Evolutionary conservation across 495 filamentous ascomycete genomes (phyloP).

Genomic region (Parathielavia appendiculata): DNA sequence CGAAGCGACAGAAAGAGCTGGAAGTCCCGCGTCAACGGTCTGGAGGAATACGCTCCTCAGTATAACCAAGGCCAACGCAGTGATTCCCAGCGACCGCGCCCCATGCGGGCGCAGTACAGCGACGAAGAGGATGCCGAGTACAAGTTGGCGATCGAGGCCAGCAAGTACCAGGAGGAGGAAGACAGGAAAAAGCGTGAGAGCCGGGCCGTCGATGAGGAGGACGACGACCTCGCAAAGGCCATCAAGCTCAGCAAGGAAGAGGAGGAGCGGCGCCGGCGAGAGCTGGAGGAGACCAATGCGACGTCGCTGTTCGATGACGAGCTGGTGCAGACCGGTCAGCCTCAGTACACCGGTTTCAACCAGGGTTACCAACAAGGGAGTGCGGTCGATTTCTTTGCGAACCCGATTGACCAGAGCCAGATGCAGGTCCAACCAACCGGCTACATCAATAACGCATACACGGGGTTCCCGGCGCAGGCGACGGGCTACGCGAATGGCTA

Average conservation of each 20-base stretch:
- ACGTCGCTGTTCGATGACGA: constrained; percentile 82
- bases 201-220: constrained; percentile 52
- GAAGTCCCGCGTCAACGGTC: constrained; percentile 92
- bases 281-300: constrained; percentile 87
- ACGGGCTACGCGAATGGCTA: constrained; percentile 61
- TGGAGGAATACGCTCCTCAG: constrained; percentile 69
- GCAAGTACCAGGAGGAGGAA: constrained; percentile 92
- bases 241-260: constrained; percentile 96
- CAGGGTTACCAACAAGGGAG: constrained; percentile 95
- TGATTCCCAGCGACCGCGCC: constrained; percentile 42
- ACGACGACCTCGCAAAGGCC: constrained; percentile 87
- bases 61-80: constrained; percentile 33
- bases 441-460: constrained; percentile 80
- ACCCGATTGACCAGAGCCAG: constrained; percentile 69
- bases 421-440: constrained; percentile 75
- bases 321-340: constrained; percentile 52
- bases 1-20: constrained; percentile 87
- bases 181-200: constrained; percentile 77
- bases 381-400: constrained; percentile 94
- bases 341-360: constrained; percentile 84
- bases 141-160: constrained; percentile 87
- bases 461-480: constrained; percentile 46
- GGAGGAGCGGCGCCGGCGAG: constrained; percentile 75
- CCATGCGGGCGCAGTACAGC: constrained; percentile 36
- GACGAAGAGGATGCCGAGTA: constrained; percentile 95